phyloP scores from a whole-genome alignment of 805 yeast species.

The Isabelozyma heimii region DNA sequence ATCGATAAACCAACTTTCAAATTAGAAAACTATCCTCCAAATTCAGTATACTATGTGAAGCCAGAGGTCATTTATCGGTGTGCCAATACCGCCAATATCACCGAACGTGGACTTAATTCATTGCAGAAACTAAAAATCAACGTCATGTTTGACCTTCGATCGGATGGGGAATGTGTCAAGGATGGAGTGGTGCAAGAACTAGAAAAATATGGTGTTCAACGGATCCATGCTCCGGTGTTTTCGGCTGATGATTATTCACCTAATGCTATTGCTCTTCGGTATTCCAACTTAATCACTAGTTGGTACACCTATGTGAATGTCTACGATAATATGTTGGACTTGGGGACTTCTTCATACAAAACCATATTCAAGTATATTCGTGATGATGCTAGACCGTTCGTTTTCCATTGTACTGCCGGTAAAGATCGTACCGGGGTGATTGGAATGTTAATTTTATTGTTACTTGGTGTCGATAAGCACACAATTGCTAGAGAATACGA shows the following conservation, averaged over 20 bases:
- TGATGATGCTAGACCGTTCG: conserved; percentile 48
- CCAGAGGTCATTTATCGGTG: conserved; percentile 59
- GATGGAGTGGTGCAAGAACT: conserved; percentile 41
- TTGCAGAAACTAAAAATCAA: conserved; percentile 46
- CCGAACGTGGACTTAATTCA: conserved; percentile 45
- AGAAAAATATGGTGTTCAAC: conserved; percentile 41
- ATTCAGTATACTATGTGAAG: conserved; percentile 40
- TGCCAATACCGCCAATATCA: conserved; percentile 56
- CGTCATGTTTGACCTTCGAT: conserved; percentile 66
- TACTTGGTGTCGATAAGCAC: conserved; percentile 64
- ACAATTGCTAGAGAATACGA: conserved; percentile 75
- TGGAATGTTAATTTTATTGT: conserved; percentile 61
- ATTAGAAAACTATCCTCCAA: conserved; percentile 3
- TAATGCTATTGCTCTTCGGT: conserved; percentile 55
- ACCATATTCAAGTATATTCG: conserved; percentile 53
- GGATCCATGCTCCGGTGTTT: conserved; percentile 60
- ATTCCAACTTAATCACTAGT: conserved; percentile 52
- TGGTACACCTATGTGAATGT: conserved; percentile 63
- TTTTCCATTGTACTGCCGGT: conserved; percentile 83
- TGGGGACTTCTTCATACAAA: conserved; percentile 48
- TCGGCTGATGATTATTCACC: conserved; percentile 58
- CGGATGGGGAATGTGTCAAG: conserved; percentile 51
- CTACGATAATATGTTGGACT: conserved; percentile 54
- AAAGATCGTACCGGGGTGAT: conserved; percentile 82
- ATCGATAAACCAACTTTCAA: conserved; percentile 29